Conservation (phyloP, 164 flowering plant species). For the Sextonia rubra region DNA sequence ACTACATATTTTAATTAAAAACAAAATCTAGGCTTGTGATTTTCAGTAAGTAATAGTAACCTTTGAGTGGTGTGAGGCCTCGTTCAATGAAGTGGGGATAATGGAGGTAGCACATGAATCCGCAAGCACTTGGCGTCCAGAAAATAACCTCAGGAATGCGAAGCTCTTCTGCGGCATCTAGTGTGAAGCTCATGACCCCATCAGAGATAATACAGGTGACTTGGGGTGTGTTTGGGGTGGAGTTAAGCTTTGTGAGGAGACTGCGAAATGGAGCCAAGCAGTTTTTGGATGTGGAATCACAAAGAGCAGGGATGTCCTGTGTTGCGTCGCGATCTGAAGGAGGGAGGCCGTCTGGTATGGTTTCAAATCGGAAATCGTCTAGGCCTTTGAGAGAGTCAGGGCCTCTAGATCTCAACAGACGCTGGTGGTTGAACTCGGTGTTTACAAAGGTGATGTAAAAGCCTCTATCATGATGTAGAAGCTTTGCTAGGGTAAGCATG, state of each 20-base stretch:
- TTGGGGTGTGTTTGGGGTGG: not conserved
- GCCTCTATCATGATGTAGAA: slow-evolving; percentile 45
- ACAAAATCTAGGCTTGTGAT: no score
- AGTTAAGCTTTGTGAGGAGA: slow-evolving; percentile 27
- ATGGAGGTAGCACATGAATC: not conserved
- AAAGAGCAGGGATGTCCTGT: slow-evolving; percentile 36
- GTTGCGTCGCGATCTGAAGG: slow-evolving; percentile 45
- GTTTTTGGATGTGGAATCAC: slow-evolving; percentile 27
- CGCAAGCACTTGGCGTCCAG: not conserved
- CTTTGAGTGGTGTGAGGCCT: not conserved
- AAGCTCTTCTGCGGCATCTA: not conserved
- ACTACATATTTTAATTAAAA: no score
- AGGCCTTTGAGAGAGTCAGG: slow-evolving; percentile 25
- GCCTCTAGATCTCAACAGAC: slow-evolving; percentile 39
- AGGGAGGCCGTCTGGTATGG: slow-evolving; percentile 64
- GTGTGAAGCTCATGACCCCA: not conserved
- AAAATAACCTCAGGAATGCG: not conserved
- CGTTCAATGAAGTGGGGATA: not conserved
- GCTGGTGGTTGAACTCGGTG: slow-evolving; percentile 57
- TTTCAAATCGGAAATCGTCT: slow-evolving; percentile 37
- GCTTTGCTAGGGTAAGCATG: slow-evolving; percentile 44
- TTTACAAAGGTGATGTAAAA: slow-evolving; percentile 54
- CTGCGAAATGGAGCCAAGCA: slow-evolving; percentile 22
- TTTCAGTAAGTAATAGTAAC: not conserved
- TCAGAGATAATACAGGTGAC: not conserved